Evolutionary conservation across 2,329 filamentous ascomycete genomes (phyloP).

Genomic region (Grosmannia clavigera): DNA sequence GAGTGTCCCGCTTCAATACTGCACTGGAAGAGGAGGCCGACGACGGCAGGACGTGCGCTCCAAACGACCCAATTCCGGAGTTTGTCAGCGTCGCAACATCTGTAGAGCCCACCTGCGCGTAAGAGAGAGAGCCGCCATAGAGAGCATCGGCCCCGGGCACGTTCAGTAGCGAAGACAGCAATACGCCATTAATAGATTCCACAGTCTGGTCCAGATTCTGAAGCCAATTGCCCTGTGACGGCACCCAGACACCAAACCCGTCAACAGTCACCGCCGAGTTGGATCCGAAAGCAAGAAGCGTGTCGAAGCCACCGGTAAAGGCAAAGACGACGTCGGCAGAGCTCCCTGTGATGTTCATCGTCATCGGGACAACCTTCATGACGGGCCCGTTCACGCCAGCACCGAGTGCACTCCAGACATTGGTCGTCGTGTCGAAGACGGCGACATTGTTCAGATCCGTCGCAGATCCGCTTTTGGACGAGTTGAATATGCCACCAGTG

Average conservation of each 20-base stretch:
- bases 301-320: conserved; percentile 67
- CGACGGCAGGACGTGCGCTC: conserved; percentile 38
- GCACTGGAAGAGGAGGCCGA: conserved; percentile 22
- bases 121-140: conserved; percentile 73
- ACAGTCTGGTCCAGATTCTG: conserved; percentile 58
- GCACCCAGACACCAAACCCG: conserved; percentile 88
- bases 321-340: conserved; percentile 62
- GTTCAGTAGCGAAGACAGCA: conserved; percentile 57
- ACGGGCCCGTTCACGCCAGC: conserved; percentile 77
- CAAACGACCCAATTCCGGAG: conserved; percentile 40
- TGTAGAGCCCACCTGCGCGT: conserved; percentile 58
- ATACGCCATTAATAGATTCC: conserved; percentile 56
- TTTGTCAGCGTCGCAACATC: conserved; percentile 57
- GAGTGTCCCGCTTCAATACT: conserved; percentile 32
- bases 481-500: conserved; percentile 74
- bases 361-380: conserved; percentile 59
- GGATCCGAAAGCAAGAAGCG: conserved; percentile 55
- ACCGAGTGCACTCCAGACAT: conserved; percentile 68
- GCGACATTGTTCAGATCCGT: conserved; percentile 65
- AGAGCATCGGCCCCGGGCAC: conserved; percentile 52
- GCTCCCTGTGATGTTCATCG: conserved; percentile 61
- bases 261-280: conserved; percentile 48
- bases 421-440: conserved; percentile 55
- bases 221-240: conserved; percentile 75
- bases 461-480: conserved; percentile 49